These are phyloP conservation scores for Cyclotella choctawhatcheeana DNA, from an alignment of 108 stramenopile species.

Conservation along the genomic window DNA sequence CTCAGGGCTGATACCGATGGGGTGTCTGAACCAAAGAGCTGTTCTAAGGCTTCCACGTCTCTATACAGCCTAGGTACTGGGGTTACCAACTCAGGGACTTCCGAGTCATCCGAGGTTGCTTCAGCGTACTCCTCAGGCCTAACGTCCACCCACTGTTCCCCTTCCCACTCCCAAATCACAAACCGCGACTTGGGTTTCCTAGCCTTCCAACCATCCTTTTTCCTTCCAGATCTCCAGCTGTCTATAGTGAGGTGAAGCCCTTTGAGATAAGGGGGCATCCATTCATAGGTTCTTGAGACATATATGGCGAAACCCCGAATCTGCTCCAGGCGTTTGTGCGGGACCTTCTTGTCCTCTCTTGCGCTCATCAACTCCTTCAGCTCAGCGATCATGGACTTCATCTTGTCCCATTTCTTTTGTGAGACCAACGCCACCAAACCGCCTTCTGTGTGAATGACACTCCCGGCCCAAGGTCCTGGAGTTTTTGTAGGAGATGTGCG, in stretches of 20 bases:
- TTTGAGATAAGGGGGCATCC: slow-evolving; percentile 23
- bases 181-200: neutral
- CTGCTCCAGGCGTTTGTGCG: neutral
- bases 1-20: neutral
- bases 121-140: neutral
- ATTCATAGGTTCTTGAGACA: slow-evolving; percentile 20
- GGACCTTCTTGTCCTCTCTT: neutral
- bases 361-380: neutral
- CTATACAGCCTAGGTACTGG: slow-evolving; percentile 28
- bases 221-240: slow-evolving; percentile 8
- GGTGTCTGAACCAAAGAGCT: neutral
- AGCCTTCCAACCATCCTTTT: slow-evolving; percentile 10
- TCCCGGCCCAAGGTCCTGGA: slow-evolving; percentile 58
- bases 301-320: slow-evolving; percentile 14
- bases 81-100: slow-evolving; percentile 12
- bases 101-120: neutral
- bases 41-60: slow-evolving; percentile 23
- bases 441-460: slow-evolving; percentile 13
- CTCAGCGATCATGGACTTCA: no score
- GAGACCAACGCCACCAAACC: slow-evolving; percentile 19
- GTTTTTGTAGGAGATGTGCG: slow-evolving; percentile 11
- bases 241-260: slow-evolving; percentile 27
- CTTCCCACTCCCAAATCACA: slow-evolving; percentile 17
- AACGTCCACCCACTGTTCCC: neutral
- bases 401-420: slow-evolving; percentile 42